Conservation (phyloP, 768 basidiomycete species). For the Tephrocybe sp. region DNA sequence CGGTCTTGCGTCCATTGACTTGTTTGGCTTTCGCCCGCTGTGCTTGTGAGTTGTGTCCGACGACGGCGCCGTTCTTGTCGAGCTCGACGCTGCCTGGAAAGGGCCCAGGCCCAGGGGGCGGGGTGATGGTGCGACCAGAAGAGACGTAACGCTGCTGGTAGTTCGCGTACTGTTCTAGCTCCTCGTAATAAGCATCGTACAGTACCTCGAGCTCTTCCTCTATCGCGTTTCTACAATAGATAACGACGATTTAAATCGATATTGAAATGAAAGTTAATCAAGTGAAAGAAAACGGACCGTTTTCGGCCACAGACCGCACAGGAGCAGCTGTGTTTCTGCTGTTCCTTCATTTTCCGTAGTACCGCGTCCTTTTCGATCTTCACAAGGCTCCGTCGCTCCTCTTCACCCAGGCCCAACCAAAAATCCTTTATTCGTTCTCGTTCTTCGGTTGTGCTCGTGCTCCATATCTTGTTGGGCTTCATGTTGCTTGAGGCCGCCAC, state of each 20-base stretch:
- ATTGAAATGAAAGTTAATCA: constrained; percentile 13
- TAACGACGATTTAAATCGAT: constrained; percentile 13
- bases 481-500: constrained; percentile 31
- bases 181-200: constrained; percentile 99
- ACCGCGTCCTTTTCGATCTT: constrained; percentile 99
- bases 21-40: constrained; percentile 12
- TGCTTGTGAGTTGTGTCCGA: constrained; percentile 29
- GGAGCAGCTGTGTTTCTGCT: constrained; percentile 93
- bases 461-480: constrained; percentile 88
- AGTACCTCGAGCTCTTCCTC: constrained; percentile 99
- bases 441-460: constrained; percentile 87
- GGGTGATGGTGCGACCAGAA: constrained; percentile 84
- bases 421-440: constrained; percentile 97
- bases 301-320: constrained; percentile 97
- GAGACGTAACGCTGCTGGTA: constrained; percentile 95
- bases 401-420: constrained; percentile 91
- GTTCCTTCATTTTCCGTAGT: constrained; percentile 98
- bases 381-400: constrained; percentile 88
- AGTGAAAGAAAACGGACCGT: constrained; percentile 62
- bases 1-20: constrained; percentile 18
- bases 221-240: constrained; percentile 76
- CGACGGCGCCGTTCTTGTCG: constrained; percentile 82
- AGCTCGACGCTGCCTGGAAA: constrained; percentile 98
- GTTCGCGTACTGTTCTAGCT: constrained; percentile 98
- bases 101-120: constrained; percentile 94